These are phyloP conservation scores for Cyclotella choctawhatcheeana DNA, from an alignment of 108 stramenopile genomes.

Conservation along the genomic window DNA sequence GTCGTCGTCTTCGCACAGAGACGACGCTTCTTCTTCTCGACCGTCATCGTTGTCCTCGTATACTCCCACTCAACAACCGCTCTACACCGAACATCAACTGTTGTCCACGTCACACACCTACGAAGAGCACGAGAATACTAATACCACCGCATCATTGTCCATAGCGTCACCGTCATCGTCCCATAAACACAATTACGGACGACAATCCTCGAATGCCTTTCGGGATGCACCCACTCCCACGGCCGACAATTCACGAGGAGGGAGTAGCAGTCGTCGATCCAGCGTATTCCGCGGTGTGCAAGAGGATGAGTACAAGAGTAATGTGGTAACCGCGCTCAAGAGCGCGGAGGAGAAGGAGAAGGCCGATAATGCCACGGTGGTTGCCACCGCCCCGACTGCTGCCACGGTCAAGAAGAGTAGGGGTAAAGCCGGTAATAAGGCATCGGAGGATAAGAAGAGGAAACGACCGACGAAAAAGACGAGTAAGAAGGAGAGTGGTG, in stretches of 20 bases:
- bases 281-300: not conserved
- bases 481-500: too few species aligned
- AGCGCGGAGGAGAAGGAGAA: not conserved
- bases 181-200: not conserved
- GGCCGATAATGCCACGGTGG: not conserved
- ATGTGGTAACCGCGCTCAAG: not conserved
- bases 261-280: not conserved
- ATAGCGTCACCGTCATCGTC: too few species aligned
- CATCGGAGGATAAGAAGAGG: not conserved
- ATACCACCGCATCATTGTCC: too few species aligned
- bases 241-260: constrained; percentile 1
- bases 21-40: too few species aligned
- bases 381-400: not conserved
- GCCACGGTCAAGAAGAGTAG: not conserved
- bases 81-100: constrained; percentile 42
- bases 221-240: constrained; percentile 11
- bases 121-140: constrained; percentile 5
- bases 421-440: not conserved
- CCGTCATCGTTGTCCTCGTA: not conserved
- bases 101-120: constrained; percentile 20
- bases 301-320: constrained; percentile 1
- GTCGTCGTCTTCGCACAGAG: too few species aligned
- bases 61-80: constrained; percentile 13
- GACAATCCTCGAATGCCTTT: not conserved
- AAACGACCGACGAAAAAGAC: not conserved